Evolutionary conservation across 2,329 filamentous ascomycete genomes (phyloP).

Genomic region (Ophiocordyceps camponoti-floridani): DNA sequence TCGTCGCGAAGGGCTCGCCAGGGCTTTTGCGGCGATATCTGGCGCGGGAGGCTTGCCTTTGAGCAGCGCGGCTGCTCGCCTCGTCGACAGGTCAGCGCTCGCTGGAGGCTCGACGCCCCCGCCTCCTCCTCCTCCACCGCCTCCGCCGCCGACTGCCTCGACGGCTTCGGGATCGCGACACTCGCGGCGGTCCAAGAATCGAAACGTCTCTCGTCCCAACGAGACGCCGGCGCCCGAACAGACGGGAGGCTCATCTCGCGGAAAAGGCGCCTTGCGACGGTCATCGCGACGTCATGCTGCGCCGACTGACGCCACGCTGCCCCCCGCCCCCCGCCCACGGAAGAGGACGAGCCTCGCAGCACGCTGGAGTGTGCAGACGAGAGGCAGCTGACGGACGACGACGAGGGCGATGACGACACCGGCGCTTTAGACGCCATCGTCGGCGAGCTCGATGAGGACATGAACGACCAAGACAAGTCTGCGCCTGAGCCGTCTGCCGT

Average conservation of each 20-base stretch:
- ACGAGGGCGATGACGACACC: conserved; percentile 46
- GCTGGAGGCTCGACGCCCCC: conserved; percentile 17
- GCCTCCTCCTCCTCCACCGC: conserved; percentile 16
- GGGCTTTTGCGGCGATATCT: conserved; percentile 60
- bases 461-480: conserved; percentile 52
- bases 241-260: conserved; percentile 28
- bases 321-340: conserved; percentile 33
- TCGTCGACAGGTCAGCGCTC: conserved; percentile 25
- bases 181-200: conserved; percentile 27
- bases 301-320: conserved; percentile 30
- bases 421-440: conserved; percentile 69
- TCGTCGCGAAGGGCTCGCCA: conserved; percentile 46
- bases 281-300: conserved; percentile 42
- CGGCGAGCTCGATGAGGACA: conserved; percentile 76
- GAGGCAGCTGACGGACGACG: conserved; percentile 59
- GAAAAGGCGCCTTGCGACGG: conserved; percentile 41
- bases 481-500: conserved; percentile 66
- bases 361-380: conserved; percentile 88
- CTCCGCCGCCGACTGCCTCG: conserved; percentile 11
- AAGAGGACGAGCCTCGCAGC: conserved; percentile 45
- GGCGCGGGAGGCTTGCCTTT: conserved; percentile 47
- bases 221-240: conserved; percentile 24
- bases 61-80: conserved; percentile 25
- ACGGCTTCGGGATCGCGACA: conserved; percentile 25
- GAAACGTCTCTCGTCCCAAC: conserved; percentile 21